Percentiles rank a stretch among this genome's conserved stretches.
These are phyloP conservation scores for Tulasnella sp. DNA, from an alignment of 768 basidiomycete genomes.

Conservation along the genomic window DNA sequence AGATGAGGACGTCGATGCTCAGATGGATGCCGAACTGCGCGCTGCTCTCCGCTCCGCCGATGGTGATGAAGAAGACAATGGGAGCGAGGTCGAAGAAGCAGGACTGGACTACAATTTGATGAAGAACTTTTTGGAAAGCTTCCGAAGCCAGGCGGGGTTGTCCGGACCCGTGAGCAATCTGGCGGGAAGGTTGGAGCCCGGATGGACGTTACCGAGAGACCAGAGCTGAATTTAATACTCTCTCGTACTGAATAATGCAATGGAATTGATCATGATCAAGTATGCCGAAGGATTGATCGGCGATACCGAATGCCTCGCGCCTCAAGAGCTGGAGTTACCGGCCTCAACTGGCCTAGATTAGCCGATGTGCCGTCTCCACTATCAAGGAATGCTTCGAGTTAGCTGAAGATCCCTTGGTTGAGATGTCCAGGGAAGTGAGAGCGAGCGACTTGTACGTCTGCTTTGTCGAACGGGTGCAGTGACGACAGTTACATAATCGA, in stretches of 20 bases:
- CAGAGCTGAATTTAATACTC: conserved; percentile 35
- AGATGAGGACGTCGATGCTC: conserved; percentile 63
- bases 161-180: conserved; percentile 90
- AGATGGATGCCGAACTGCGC: conserved; percentile 85
- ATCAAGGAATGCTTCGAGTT: too few species aligned
- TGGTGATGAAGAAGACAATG: conserved; percentile 50
- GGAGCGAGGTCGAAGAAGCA: conserved; percentile 39
- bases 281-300: background rate
- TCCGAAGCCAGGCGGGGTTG: conserved; percentile 83
- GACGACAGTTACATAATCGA: too few species aligned
- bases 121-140: conserved; percentile 96
- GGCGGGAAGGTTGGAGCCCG: conserved; percentile 70
- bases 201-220: conserved; percentile 72
- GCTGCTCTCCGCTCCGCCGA: conserved; percentile 51
- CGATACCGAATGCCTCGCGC: too few species aligned
- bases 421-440: too few species aligned
- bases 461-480: too few species aligned
- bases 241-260: background rate
- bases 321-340: too few species aligned
- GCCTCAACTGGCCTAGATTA: too few species aligned
- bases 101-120: conserved; percentile 81
- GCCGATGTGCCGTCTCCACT: too few species aligned
- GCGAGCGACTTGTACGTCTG: too few species aligned
- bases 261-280: too few species aligned
- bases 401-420: too few species aligned